Conservation (phyloP, 73 alveolate species). For the Symbiodinium natans region DNA sequence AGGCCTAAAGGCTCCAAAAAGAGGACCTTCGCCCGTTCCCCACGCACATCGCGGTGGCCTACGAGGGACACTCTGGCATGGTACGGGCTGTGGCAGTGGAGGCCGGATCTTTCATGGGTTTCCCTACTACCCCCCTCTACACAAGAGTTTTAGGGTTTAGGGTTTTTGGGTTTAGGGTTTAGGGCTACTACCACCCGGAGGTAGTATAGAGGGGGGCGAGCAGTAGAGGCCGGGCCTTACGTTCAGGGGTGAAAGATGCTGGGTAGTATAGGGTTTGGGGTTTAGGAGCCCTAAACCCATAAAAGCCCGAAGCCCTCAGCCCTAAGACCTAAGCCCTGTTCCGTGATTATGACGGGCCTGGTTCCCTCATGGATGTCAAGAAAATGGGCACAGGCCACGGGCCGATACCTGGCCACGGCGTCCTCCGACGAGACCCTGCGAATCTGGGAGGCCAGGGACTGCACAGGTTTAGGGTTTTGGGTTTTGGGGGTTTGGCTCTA, state of each 20-base stretch:
- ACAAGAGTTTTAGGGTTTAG: neutral
- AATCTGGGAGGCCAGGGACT: slow-evolving; percentile 55
- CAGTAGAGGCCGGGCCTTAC: no score
- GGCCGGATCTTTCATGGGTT: neutral
- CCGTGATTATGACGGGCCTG: no score
- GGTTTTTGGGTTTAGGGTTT: neutral
- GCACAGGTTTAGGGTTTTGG: neutral
- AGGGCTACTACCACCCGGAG: no score
- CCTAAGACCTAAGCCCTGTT: neutral
- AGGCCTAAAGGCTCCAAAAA: no score
- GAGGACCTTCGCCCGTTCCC: slow-evolving; percentile 98
- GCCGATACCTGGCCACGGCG: slow-evolving; percentile 78
- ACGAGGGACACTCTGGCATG: slow-evolving; percentile 96
- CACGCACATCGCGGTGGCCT: slow-evolving; percentile 97
- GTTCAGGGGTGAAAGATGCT: no score
- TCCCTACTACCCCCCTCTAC: neutral
- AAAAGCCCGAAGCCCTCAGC: neutral
- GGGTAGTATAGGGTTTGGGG: neutral
- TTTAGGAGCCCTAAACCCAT: neutral
- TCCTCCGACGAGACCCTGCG: slow-evolving; percentile 92
- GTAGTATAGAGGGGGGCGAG: no score
- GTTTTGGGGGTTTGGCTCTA: no score
- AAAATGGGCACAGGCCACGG: slow-evolving; percentile 80
- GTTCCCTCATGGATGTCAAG: no score
- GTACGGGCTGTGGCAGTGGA: slow-evolving; percentile 78